A percentile compares a stretch with the other conserved stretches of the same genome.
Conservation (phyloP, 345 rosid genomes). For the Eucalyptus fibrosa region DNA sequence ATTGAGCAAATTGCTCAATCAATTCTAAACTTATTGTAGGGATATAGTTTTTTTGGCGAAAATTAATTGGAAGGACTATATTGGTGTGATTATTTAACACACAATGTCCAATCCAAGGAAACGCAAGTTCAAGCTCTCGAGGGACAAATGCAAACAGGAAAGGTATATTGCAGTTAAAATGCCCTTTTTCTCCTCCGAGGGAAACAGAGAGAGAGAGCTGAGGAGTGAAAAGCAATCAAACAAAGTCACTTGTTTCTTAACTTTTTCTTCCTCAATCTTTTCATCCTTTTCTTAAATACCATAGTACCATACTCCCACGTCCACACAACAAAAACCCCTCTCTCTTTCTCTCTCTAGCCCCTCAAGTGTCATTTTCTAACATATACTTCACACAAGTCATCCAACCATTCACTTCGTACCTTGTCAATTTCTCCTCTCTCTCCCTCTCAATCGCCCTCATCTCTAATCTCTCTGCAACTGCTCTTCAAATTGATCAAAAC, state of each 20-base stretch:
- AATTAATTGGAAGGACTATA: not conserved
- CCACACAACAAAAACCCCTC: slow-evolving; percentile 27
- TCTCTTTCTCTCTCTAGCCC: not conserved
- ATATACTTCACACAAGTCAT: slow-evolving; percentile 61
- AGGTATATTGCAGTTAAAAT: not conserved
- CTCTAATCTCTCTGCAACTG: slow-evolving; percentile 41
- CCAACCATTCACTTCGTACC: slow-evolving; percentile 46
- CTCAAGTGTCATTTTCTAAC: slow-evolving; percentile 75
- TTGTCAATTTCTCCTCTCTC: slow-evolving; percentile 20
- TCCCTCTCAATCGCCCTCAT: slow-evolving; percentile 14
- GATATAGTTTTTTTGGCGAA: not conserved
- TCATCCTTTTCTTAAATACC: slow-evolving; percentile 24
- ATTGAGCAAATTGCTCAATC: not conserved
- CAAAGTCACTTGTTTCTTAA: not conserved
- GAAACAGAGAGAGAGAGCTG: not conserved
- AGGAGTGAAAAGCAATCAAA: not conserved
- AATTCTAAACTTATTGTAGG: not conserved
- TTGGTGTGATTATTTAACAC: not conserved
- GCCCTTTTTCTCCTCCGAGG: not conserved
- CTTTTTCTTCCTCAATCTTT: not conserved
- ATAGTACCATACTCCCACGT: slow-evolving; percentile 15
- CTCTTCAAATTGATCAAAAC: slow-evolving; percentile 15
- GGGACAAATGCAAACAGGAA: not conserved
- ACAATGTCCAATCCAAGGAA: not conserved
- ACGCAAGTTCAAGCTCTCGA: not conserved